Evolutionary conservation across 73 alveolate species (phyloP), one percentile per base, ranked within the genome.

Genomic region (Paramecium primaurelia): DNA sequence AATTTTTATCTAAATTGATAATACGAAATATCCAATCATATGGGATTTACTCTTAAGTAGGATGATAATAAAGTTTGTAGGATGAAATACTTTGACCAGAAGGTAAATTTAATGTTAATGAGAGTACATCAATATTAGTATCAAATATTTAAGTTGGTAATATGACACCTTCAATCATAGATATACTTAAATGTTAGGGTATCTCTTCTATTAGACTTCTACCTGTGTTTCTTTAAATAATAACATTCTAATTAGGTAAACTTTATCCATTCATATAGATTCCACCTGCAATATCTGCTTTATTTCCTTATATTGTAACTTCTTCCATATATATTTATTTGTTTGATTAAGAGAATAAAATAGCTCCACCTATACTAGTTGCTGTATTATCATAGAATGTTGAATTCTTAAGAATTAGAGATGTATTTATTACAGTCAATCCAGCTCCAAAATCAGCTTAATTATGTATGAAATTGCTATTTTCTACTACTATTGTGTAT

Each of bases 11-110:
- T 36, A 80, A 49, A 80, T 80, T 40, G 1, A 80, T 47, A 6
- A 80, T 26, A 45, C 91, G 45, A 36, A 80, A 80, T 10, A 45
- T 44, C 71, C 73, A 80, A 42, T 45, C 91, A 42, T 44, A 80
- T 10, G 71, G 91, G 20, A 80, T 51, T 44, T 18, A 80, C 28
- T 80, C 91, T 22, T 45, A 26, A 26, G 91, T 80, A 0, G 26
- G 20, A 9, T 80, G 11, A 45, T 80, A 45, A 18, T 26, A 80
- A 10, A 32, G 49, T 80, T 80, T 80, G 34, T 80, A 80, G 1
- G 47, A 6, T 9, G 77, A 45, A 9, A 80, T 47, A 6, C 49
- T 26, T 47, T 80, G 30, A n/a, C 91, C 91, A 18, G 91, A 80
- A 2, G 91, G 91, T 49, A 80, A 26, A 11, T 14, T 80, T 10